A percentile compares a stretch with the other conserved stretches of the same genome.
phyloP scores from a whole-genome alignment of 768 basidiomycete species.

The Goffeauzyma gilvescens region DNA sequence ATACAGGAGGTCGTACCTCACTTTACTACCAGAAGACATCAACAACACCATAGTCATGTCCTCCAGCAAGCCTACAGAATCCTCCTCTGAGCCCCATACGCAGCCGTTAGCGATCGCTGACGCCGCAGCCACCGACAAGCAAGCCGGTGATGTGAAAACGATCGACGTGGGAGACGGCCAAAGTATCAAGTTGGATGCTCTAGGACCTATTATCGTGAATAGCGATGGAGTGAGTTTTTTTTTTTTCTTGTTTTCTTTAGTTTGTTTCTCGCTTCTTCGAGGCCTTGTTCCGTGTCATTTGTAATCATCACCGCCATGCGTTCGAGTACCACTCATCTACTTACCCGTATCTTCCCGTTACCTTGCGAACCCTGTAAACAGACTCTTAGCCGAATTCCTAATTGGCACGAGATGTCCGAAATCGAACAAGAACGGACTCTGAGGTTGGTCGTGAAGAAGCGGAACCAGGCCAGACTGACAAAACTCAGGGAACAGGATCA shows the following conservation, averaged over 20 bases:
- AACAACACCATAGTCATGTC: too few species aligned
- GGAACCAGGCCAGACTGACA: constrained; percentile 25
- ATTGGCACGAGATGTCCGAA: constrained; percentile 45
- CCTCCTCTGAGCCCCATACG: too few species aligned
- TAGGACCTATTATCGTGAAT: constrained; percentile 54
- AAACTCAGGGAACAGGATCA: constrained; percentile 18
- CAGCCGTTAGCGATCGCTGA: too few species aligned
- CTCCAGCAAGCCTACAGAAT: too few species aligned
- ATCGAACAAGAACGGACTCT: constrained; percentile 43
- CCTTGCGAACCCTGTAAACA: constrained; percentile 16
- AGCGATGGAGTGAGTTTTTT: constrained; percentile 41
- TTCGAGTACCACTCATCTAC: too few species aligned
- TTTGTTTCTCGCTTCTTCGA: background rate
- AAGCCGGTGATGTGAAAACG: constrained; percentile 5
- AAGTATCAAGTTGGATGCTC: constrained; percentile 40
- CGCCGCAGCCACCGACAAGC: too few species aligned
- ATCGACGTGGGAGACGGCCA: constrained; percentile 24
- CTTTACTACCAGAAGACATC: too few species aligned
- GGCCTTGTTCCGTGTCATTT: too few species aligned
- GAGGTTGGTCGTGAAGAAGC: constrained; percentile 37
- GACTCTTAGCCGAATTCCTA: constrained; percentile 49
- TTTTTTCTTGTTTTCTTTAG: background rate
- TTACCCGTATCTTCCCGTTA: too few species aligned
- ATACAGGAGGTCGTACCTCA: too few species aligned
- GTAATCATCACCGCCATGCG: too few species aligned